Evolutionary conservation across 805 yeast genomes (phyloP), one percentile per base, ranked within the genome.

Genomic region (Wickerhamomyces hampshirensis): DNA sequence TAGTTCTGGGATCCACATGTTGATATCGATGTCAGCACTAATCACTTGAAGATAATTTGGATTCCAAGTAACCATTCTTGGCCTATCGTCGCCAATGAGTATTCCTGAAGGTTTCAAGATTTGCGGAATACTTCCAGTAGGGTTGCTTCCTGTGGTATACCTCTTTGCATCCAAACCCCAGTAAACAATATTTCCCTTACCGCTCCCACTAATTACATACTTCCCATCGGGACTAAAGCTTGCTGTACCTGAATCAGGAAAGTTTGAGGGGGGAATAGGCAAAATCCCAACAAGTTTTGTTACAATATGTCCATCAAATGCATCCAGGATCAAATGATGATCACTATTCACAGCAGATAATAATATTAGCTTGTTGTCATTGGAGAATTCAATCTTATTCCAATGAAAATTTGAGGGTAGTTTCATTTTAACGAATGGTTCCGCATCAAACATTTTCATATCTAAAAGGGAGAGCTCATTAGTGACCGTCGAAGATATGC

Each of bases 371-470:
- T 78, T 80, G 18, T 89, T 89, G 52, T 78, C 80, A 51, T 85
- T 85, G 10, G 94, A 77, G 55, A 88, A 85, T 56, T 86, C 94
- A 16, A 85, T 42, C 47, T 78, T 80, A 23, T 70, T 69, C 82
- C 89, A 81, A 13, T 54, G 62, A 31, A 59, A 62, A 5, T 45
- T 43, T 16, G 39, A 31, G 23, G 68, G 66, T 6, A 73, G 59
- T 12, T 62, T 57, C 32, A 71, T 66, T 3, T 68, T 59, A 6
- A 65, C 46, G 50, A 75, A 86, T 39, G 73, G 91, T 46, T 59
- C 76, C 24, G 70, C 69, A 23, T 77, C 80, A 50, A 74, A 74
- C 33, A 68, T 68, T 35, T 75, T 69, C 23, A 74, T 46, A 46
- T 82, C 86, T 51, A 84, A 85, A 23, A 89, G 58, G 2, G 76